Evolutionary conservation across 176 grass and related monocot species (phyloP).

Genomic region (Eremochloa ophiuroides): DNA sequence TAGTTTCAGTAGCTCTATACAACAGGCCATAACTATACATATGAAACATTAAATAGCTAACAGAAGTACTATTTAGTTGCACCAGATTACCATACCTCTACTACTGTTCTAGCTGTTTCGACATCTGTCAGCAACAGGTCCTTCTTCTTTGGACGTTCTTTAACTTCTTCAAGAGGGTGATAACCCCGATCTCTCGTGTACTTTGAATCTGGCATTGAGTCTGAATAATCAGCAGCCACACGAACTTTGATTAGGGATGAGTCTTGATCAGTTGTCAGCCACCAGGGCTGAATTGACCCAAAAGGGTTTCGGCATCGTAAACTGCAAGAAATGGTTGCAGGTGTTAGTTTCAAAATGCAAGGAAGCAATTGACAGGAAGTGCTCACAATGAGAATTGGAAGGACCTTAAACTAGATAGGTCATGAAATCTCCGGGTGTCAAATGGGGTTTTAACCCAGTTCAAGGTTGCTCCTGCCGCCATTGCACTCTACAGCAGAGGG

Average conservation of each 20-base stretch:
- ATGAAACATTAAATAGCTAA: not conserved
- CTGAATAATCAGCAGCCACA: slow-evolving; percentile 92
- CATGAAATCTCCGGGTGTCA: slow-evolving; percentile 37
- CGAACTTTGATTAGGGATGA: slow-evolving; percentile 55
- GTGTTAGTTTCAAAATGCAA: slow-evolving; percentile 15
- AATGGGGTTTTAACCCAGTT: slow-evolving; percentile 70
- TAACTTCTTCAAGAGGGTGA: slow-evolving; percentile 97
- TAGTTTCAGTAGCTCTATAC: not conserved
- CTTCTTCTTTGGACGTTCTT: slow-evolving; percentile 73
- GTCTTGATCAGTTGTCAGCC: slow-evolving; percentile 44
- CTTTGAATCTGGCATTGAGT: slow-evolving; percentile 78
- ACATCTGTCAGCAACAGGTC: slow-evolving; percentile 78
- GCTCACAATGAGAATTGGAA: slow-evolving; percentile 5
- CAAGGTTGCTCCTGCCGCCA: slow-evolving; percentile 51
- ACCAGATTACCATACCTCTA: slow-evolving; percentile 78
- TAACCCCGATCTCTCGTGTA: slow-evolving; percentile 61
- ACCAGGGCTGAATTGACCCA: slow-evolving; percentile 45
- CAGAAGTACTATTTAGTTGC: not conserved
- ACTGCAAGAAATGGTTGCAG: slow-evolving; percentile 10
- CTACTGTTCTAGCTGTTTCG: slow-evolving; percentile 84
- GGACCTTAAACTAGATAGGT: slow-evolving; percentile 68
- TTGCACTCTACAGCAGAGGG: slow-evolving; percentile 12
- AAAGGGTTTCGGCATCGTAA: slow-evolving; percentile 72
- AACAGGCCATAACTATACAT: not conserved
- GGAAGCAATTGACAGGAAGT: not conserved